These are phyloP conservation scores for Ophiocordyceps sinensis DNA, from an alignment of 2,329 filamentous ascomycete species.

Conservation along the genomic window DNA sequence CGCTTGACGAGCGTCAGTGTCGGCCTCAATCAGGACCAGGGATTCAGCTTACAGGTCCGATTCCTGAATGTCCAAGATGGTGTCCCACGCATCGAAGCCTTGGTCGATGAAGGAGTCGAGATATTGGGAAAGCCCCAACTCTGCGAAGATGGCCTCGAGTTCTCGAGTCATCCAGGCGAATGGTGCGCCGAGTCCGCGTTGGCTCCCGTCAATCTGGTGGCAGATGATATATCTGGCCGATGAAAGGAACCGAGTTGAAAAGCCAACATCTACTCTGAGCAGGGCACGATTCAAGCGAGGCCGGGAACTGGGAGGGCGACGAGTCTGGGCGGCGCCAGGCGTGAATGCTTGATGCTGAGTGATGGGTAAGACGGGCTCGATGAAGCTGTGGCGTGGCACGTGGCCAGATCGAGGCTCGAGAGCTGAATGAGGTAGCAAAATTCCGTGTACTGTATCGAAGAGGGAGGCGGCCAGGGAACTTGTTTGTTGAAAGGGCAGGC, in stretches of 20 bases:
- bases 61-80: conserved; percentile 70
- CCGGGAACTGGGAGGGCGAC: not conserved
- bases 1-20: conserved; percentile 28
- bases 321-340: not conserved
- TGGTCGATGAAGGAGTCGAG: conserved; percentile 58
- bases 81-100: conserved; percentile 77
- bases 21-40: conserved; percentile 3
- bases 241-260: not conserved
- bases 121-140: conserved; percentile 69
- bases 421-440: no score
- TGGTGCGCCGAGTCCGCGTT: not conserved
- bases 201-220: not conserved
- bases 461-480: no score
- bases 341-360: not conserved
- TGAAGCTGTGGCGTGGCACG: no score
- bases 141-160: conserved; percentile 52
- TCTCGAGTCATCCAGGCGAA: conserved; percentile 33
- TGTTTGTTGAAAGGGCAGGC: no score
- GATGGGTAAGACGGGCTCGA: not conserved
- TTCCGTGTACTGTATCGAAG: no score
- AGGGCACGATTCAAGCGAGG: not conserved
- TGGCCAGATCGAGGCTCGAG: no score
- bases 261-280: conserved; percentile 6
- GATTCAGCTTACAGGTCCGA: conserved; percentile 54
- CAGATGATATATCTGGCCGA: not conserved